These are phyloP conservation scores for Acrodontium crateriforme DNA, from an alignment of 2,329 filamentous ascomycete genomes.

Conservation along the genomic window DNA sequence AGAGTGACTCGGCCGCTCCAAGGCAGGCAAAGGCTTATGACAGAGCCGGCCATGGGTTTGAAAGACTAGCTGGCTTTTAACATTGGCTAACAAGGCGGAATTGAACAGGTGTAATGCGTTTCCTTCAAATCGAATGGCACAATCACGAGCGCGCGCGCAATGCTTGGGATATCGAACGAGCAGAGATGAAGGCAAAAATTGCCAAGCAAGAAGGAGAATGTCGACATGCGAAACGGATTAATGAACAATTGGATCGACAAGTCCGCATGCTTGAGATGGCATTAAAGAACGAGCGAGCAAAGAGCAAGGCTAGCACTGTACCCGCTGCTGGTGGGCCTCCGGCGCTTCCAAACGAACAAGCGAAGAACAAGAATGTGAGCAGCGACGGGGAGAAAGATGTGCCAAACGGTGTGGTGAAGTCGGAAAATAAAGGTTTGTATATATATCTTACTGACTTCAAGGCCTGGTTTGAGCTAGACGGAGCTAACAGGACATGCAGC, in stretches of 20 bases:
- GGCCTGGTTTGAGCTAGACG: no score
- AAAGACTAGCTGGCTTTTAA: no score
- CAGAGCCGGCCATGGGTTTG: no score
- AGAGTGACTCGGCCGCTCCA: no score
- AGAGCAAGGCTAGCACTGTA: slow-evolving; percentile 31
- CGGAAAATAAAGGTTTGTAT: slow-evolving; percentile 17
- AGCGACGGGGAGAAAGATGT: background rate
- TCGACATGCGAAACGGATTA: slow-evolving; percentile 72
- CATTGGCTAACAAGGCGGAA: no score
- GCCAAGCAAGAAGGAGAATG: slow-evolving; percentile 84
- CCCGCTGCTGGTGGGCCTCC: slow-evolving; percentile 6
- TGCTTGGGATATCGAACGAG: slow-evolving; percentile 96
- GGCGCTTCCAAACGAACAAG: slow-evolving; percentile 2
- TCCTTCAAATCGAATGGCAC: slow-evolving; percentile 98
- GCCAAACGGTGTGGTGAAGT: slow-evolving; percentile 17
- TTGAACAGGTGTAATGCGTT: slow-evolving; percentile 81
- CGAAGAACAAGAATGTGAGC: slow-evolving; percentile 1
- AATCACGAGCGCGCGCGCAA: slow-evolving; percentile 95
- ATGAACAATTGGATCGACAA: slow-evolving; percentile 81
- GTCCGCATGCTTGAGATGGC: slow-evolving; percentile 80
- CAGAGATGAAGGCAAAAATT: slow-evolving; percentile 97
- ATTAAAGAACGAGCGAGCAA: slow-evolving; percentile 65
- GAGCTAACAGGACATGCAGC: no score
- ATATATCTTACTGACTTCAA: no score
- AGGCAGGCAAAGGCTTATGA: background rate